These are phyloP conservation scores for Micractinium conductrix DNA, from an alignment of 139 green algal genomes.

Conservation along the genomic window DNA sequence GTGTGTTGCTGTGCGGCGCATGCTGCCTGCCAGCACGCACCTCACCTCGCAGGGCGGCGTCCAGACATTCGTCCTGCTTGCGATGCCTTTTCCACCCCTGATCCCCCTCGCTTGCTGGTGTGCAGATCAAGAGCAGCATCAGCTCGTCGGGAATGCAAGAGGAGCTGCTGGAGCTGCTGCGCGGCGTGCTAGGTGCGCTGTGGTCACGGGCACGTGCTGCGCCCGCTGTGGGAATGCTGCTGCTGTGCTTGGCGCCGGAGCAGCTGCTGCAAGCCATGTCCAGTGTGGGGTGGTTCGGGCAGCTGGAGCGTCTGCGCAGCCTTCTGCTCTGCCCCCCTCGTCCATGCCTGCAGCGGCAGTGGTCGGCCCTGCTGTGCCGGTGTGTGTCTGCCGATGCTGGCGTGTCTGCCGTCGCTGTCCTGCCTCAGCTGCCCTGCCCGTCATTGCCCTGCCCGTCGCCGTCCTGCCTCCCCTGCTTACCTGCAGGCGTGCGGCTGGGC, in stretches of 20 bases:
- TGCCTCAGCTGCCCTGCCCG: no score
- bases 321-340: not conserved
- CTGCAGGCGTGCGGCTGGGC: constrained; percentile 45
- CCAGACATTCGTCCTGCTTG: no score
- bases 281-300: not conserved
- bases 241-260: no score
- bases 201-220: not conserved
- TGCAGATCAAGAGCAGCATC: constrained; percentile 40
- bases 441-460: no score
- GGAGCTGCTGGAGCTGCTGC: constrained; percentile 66
- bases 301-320: not conserved
- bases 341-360: no score
- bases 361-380: no score
- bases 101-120: constrained; percentile 11
- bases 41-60: no score
- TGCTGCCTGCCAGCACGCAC: no score
- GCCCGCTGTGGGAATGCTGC: no score
- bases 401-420: no score
- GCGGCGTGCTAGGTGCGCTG: constrained; percentile 44
- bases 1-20: no score
- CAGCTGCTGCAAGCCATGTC: not conserved
- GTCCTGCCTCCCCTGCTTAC: not conserved
- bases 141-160: constrained; percentile 38
- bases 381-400: no score
- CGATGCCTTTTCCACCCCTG: constrained; percentile 22